These are phyloP conservation scores for Beauveria rudraprayagi DNA, from an alignment of 2,329 filamentous ascomycete genomes.

Conservation along the genomic window DNA sequence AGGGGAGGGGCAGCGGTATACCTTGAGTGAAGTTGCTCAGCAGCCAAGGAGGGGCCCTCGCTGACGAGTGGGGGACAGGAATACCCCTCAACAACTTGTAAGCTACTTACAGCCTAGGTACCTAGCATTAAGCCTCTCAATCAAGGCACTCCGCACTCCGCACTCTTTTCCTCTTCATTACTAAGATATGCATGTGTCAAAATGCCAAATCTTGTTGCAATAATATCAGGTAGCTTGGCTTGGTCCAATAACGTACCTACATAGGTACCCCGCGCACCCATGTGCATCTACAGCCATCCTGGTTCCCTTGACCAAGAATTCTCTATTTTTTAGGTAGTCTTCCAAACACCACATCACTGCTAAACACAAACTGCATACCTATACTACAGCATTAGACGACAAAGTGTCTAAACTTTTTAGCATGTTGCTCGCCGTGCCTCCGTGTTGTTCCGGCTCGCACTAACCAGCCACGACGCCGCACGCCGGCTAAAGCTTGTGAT, in stretches of 20 bases:
- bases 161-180: neutral
- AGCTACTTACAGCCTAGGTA: neutral
- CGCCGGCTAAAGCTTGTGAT: slow-evolving; percentile 8
- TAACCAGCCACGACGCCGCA: neutral
- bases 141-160: neutral
- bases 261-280: no score
- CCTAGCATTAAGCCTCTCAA: neutral
- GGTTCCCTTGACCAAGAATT: neutral
- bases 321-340: no score
- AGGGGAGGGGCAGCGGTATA: neutral
- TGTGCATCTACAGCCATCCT: neutral
- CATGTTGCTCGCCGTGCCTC: neutral
- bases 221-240: neutral
- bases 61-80: neutral
- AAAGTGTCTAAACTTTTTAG: neutral
- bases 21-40: neutral
- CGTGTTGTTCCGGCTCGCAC: neutral
- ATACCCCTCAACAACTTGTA: neutral
- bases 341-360: no score
- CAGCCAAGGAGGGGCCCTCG: neutral
- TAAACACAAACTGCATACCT: neutral
- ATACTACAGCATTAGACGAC: neutral
- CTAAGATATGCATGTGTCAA: neutral
- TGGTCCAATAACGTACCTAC: no score
- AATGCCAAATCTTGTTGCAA: neutral